Evolutionary conservation across 192 early-diverging fungal species (phyloP).

Genomic region (Podila clonocystis): DNA sequence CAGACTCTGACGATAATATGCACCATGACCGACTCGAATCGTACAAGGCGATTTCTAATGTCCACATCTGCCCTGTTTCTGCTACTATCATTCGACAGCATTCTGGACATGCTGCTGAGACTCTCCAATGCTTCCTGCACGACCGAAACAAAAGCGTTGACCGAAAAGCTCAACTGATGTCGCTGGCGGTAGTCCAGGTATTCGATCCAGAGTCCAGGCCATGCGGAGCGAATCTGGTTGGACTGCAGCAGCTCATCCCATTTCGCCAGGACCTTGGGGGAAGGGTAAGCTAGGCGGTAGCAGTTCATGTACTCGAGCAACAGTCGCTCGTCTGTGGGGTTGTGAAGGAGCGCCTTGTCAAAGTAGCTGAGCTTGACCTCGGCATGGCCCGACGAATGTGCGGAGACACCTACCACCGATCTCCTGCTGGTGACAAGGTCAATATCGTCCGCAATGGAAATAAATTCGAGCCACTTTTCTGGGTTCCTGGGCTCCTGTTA

Average conservation of each 20-base stretch:
- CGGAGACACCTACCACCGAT: conserved; percentile 19
- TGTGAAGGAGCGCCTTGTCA: conserved; percentile 62
- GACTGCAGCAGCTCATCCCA: conserved; percentile 61
- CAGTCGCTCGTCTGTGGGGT: conserved; percentile 55
- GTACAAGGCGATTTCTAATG: conserved; percentile 20
- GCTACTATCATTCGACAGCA: conserved; percentile 8
- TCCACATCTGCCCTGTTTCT: conserved; percentile 1
- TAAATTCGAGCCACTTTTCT: conserved; percentile 60
- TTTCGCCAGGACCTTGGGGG: conserved; percentile 55
- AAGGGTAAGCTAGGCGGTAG: conserved; percentile 57
- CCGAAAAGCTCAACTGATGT: conserved; percentile 61
- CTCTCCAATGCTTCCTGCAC: conserved; percentile 56
- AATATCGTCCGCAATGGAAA: conserved; percentile 62
- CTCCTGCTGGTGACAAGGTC: conserved; percentile 21
- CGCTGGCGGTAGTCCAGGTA: conserved; percentile 67
- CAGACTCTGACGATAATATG: conserved; percentile 58
- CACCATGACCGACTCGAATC: conserved; percentile 60
- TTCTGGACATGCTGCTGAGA: conserved; percentile 27
- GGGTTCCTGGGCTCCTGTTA: conserved; percentile 55
- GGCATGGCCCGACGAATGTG: conserved; percentile 47
- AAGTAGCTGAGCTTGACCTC: conserved; percentile 66
- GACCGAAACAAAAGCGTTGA: conserved; percentile 54
- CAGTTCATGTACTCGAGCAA: conserved; percentile 58
- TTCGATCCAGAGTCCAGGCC: conserved; percentile 62
- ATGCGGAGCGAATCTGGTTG: conserved; percentile 22